phyloP scores from a whole-genome alignment of 176 grass and related monocot genomes.

The Paspalum vaginatum region DNA sequence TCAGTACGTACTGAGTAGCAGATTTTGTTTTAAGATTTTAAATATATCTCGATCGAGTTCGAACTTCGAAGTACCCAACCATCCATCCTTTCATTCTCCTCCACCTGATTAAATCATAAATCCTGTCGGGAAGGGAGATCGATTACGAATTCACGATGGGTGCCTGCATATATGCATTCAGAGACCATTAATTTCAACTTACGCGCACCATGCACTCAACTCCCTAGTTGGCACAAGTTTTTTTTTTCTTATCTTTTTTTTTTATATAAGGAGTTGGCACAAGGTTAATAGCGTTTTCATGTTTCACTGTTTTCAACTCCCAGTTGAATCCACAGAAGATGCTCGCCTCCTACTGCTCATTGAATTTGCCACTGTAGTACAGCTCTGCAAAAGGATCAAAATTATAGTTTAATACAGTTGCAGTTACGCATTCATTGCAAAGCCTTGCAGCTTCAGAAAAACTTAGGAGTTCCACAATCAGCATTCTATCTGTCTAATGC shows the following conservation, averaged over 20 bases:
- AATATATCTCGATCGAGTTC: no score
- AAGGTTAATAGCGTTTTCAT: neutral
- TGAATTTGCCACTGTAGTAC: neutral
- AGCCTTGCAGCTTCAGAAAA: neutral
- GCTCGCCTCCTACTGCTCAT: neutral
- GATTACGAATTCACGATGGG: neutral
- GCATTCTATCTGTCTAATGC: neutral
- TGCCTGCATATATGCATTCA: neutral
- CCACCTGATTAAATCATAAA: neutral
- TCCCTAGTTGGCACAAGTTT: neutral
- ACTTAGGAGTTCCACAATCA: neutral
- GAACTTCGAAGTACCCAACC: neutral
- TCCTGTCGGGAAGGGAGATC: neutral
- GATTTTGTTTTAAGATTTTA: neutral
- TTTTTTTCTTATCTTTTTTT: no score
- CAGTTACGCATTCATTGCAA: neutral
- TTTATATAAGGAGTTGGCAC: neutral
- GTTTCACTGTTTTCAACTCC: constrained; percentile 8
- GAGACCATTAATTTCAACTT: neutral
- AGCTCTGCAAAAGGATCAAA: neutral
- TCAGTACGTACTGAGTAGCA: neutral
- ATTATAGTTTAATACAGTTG: neutral
- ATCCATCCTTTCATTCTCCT: neutral
- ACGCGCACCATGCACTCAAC: neutral
- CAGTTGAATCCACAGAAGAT: constrained; percentile 12